Conservation (phyloP, 176 grass and related monocot species). For the Carex kokanica region DNA sequence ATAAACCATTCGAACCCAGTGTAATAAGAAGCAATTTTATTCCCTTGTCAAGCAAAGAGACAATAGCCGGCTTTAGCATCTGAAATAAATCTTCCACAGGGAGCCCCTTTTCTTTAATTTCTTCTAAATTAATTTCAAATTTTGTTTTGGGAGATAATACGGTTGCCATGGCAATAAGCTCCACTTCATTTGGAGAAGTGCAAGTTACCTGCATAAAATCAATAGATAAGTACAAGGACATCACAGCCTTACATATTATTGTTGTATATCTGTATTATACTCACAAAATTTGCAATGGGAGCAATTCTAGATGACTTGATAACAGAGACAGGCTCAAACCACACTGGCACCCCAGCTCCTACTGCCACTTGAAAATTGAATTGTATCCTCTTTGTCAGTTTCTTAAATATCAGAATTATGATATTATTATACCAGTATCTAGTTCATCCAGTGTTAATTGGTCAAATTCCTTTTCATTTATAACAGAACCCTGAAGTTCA, state of each 20-base stretch:
- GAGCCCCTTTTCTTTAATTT: slow-evolving; percentile 26
- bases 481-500: slow-evolving; percentile 14
- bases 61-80: slow-evolving; percentile 69
- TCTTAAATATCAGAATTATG: slow-evolving; percentile 8
- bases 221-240: slow-evolving; percentile 23
- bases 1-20: slow-evolving; percentile 69
- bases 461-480: neutral
- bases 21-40: slow-evolving; percentile 80
- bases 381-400: slow-evolving; percentile 2
- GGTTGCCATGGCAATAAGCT: slow-evolving; percentile 91
- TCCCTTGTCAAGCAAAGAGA: slow-evolving; percentile 79
- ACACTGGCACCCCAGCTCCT: slow-evolving; percentile 57
- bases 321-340: slow-evolving; percentile 92
- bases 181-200: slow-evolving; percentile 81
- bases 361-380: slow-evolving; percentile 60
- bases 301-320: slow-evolving; percentile 72
- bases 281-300: slow-evolving; percentile 66
- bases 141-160: slow-evolving; percentile 44
- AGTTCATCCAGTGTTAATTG: slow-evolving; percentile 18
- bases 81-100: slow-evolving; percentile 64
- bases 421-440: slow-evolving; percentile 16
- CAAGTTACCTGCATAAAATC: slow-evolving; percentile 64
- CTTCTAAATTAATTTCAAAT: slow-evolving; percentile 37
- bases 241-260: slow-evolving; percentile 9
- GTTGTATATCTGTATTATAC: slow-evolving; percentile 25